Evolutionary conservation across 257 asterid species (phyloP), one percentile per base, ranked within the genome.

Genomic region (Solanum lignicaule): DNA sequence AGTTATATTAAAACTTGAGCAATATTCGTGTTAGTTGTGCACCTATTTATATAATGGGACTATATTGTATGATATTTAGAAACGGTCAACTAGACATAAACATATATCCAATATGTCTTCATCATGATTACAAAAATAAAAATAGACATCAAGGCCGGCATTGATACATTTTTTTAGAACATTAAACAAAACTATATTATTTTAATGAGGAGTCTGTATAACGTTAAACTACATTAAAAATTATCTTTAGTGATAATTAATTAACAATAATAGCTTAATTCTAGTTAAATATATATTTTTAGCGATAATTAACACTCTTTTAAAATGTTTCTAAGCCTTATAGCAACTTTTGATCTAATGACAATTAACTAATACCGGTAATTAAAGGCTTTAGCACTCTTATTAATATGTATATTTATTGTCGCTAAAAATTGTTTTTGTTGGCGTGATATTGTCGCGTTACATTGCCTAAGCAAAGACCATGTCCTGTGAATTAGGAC

Each of bases 301-400:
- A 5, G 4, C 0, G 23, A 6, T 1, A 16, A 5, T 52, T 52
- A 55, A 55, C 4, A 55, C 2, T 18, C 9, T 18, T 55, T 55
- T 0, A 0, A 18, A 55, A 55, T 55, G n/a, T 55, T 1, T 2
- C 10, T 55, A 18, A 18, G 3, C 4, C 0, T 8, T 6, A 18
- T 2, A 52, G 1, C 4, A 0, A 52, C 10, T 2, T 52, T 52
- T 1, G 4, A 52, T 52, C 0, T 0, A 18, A 52, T 18, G 10
- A 52, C 3, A 7, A 52, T 52, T 6, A 52, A 52, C 62, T 52
- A 18, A 6, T 52, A 0, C 0, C 4, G n/a, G 0, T 18, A 52
- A 52, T 18, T 18, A 6, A 6, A 52, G n/a, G n/a, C 1, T 52
- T 52, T 52, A 18, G 3, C 9, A 52, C 14, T 39, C 46, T 39